These are phyloP conservation scores for Ogataea zsoltii DNA, from an alignment of 805 yeast species.

Conservation along the genomic window DNA sequence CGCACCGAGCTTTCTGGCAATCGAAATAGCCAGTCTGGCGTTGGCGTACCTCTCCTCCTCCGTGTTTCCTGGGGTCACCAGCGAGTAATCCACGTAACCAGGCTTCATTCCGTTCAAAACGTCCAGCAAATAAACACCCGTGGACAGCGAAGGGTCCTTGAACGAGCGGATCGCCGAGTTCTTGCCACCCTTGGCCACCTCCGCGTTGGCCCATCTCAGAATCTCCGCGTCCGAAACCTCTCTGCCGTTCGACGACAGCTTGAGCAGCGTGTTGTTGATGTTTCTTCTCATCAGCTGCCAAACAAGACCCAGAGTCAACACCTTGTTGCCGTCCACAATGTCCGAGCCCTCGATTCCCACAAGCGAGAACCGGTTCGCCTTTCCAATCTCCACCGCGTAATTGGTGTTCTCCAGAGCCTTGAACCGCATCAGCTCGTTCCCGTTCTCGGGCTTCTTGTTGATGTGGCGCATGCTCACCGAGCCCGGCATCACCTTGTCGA, in stretches of 20 bases:
- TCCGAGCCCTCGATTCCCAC: slow-evolving; percentile 99
- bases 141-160: slow-evolving; percentile 74
- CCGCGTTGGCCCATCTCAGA: slow-evolving; percentile 89
- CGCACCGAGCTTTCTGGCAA: slow-evolving; percentile 97
- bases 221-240: slow-evolving; percentile 84
- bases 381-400: slow-evolving; percentile 96
- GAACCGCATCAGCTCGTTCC: slow-evolving; percentile 79
- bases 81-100: slow-evolving; percentile 94
- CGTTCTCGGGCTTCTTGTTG: slow-evolving; percentile 79
- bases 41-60: slow-evolving; percentile 90
- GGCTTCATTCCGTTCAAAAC: slow-evolving; percentile 92
- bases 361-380: slow-evolving; percentile 85
- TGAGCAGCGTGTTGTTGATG: slow-evolving; percentile 78
- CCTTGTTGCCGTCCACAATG: slow-evolving; percentile 88
- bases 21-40: slow-evolving; percentile 95
- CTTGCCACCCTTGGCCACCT: slow-evolving; percentile 85
- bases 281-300: slow-evolving; percentile 99
- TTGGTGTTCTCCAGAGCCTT: slow-evolving; percentile 97
- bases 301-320: slow-evolving; percentile 86
- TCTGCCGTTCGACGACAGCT: slow-evolving; percentile 69
- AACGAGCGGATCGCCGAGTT: slow-evolving; percentile 73
- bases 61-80: slow-evolving; percentile 75
- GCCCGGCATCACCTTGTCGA: slow-evolving; percentile 94
- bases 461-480: slow-evolving; percentile 76
- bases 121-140: slow-evolving; percentile 82